Percentiles rank a stretch among this genome's conserved stretches.
Conservation (phyloP, 208 protist genomes). For the Trypanosoma mega region DNA sequence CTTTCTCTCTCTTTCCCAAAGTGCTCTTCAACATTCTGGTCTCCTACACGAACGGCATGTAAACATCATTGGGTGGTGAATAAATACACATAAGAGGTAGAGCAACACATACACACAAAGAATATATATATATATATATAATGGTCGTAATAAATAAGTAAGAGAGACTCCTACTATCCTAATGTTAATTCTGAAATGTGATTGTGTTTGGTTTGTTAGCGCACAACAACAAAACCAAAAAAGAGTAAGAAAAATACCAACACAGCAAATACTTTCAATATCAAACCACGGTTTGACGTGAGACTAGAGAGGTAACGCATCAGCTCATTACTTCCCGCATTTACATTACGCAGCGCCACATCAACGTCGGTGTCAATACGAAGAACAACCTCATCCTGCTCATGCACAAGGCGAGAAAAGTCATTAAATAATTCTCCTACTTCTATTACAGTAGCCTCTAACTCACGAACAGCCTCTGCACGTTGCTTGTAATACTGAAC, state of each 20-base stretch:
- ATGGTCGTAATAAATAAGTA: background rate
- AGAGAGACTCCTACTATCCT: background rate
- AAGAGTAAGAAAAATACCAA: slow-evolving; percentile 92
- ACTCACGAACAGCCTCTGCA: slow-evolving; percentile 76
- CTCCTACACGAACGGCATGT: too few species aligned
- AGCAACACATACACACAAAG: too few species aligned
- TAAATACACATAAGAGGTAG: too few species aligned
- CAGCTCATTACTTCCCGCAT: slow-evolving; percentile 91
- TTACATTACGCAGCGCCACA: slow-evolving; percentile 80
- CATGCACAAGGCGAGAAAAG: slow-evolving; percentile 88
- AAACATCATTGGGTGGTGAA: too few species aligned
- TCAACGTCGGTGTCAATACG: slow-evolving; percentile 91
- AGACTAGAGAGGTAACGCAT: slow-evolving; percentile 89
- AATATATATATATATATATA: slow-evolving; percentile 6
- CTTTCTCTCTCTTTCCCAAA: too few species aligned
- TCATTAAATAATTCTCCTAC: slow-evolving; percentile 92
- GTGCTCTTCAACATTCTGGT: too few species aligned
- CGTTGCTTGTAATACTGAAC: slow-evolving; percentile 85
- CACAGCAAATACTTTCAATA: slow-evolving; percentile 92
- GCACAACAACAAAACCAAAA: slow-evolving; percentile 90
- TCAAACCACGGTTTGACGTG: slow-evolving; percentile 89
- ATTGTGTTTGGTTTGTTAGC: slow-evolving; percentile 38
- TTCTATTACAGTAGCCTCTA: slow-evolving; percentile 89
- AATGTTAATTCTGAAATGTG: background rate
- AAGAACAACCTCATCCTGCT: slow-evolving; percentile 90